These are phyloP conservation scores for Penicillium concentricum DNA, from an alignment of 2,329 filamentous ascomycete species.

Conservation along the genomic window DNA sequence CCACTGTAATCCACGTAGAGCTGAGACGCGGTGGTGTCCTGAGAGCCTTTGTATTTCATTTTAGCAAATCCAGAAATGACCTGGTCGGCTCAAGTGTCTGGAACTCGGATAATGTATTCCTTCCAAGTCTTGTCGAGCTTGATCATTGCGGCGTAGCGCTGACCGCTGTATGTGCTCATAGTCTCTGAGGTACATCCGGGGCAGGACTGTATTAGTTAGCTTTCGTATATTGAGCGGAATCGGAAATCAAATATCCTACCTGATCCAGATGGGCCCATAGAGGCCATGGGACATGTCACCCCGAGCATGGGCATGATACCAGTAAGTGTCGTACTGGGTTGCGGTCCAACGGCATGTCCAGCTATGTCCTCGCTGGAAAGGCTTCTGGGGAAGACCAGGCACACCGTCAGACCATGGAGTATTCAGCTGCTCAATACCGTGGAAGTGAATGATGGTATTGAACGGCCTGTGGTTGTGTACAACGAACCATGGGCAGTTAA, in stretches of 20 bases:
- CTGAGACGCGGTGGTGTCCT: slow-evolving; percentile 21
- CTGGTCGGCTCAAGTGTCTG: slow-evolving; percentile 51
- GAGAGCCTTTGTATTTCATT: slow-evolving; percentile 41
- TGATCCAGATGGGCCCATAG: slow-evolving; percentile 49
- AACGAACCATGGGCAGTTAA: slow-evolving; percentile 20
- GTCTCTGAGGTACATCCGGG: slow-evolving; percentile 36
- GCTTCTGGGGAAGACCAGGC: slow-evolving; percentile 55
- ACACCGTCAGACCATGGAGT: slow-evolving; percentile 62
- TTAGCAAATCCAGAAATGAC: slow-evolving; percentile 53
- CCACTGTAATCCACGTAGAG: slow-evolving; percentile 54
- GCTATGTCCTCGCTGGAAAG: slow-evolving; percentile 50
- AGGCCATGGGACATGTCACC: slow-evolving; percentile 55
- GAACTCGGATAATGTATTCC: slow-evolving; percentile 49
- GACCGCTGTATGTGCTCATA: slow-evolving; percentile 35
- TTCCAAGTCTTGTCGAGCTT: slow-evolving; percentile 40
- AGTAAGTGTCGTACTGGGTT: slow-evolving; percentile 57
- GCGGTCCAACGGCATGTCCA: slow-evolving; percentile 57
- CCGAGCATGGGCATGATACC: slow-evolving; percentile 41
- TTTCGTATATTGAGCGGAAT: neutral
- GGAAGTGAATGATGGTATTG: slow-evolving; percentile 35
- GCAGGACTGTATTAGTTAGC: slow-evolving; percentile 43
- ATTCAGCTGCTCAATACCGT: slow-evolving; percentile 47
- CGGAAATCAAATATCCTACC: slow-evolving; percentile 11
- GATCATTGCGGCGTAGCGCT: slow-evolving; percentile 44
- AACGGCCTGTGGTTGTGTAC: slow-evolving; percentile 33